Evolutionary conservation across 169 alveolate species (phyloP).

Genomic region (Eimeria acervulina): DNA sequence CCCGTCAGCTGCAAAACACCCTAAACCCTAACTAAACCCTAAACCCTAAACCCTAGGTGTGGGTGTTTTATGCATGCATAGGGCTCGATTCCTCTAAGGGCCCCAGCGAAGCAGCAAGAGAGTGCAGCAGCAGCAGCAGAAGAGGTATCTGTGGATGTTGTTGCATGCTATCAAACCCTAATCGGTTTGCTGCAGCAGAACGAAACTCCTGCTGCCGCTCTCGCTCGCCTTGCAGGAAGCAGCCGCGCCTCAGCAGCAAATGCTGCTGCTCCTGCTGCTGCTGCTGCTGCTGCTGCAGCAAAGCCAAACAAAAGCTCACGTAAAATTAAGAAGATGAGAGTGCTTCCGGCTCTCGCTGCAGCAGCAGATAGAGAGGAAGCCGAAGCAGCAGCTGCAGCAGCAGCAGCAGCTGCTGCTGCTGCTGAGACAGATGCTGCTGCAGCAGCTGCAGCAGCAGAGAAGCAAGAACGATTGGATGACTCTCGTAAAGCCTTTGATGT

Average conservation of each 20-base stretch:
- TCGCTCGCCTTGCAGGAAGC: background rate
- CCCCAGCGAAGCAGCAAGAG: background rate
- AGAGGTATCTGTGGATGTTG: background rate
- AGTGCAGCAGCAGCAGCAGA: background rate
- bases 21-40: too few relatives aligned
- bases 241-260: too few relatives aligned
- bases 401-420: too few relatives aligned
- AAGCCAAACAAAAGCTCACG: background rate
- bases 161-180: background rate
- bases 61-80: background rate
- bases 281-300: background rate
- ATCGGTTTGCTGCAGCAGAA: background rate
- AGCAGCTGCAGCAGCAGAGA: too few relatives aligned
- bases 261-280: background rate
- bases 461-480: background rate
- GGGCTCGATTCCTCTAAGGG: background rate
- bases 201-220: background rate
- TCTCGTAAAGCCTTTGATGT: background rate
- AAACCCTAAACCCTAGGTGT: background rate
- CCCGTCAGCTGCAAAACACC: too few relatives aligned
- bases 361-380: too few relatives aligned
- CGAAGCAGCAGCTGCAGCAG: background rate
- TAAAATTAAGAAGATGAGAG: background rate
- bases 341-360: constrained; percentile 20
- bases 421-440: too few relatives aligned